Evolutionary conservation across 1,139 yeast genomes (phyloP).

Genomic region (Wickerhamomyces sp.): DNA sequence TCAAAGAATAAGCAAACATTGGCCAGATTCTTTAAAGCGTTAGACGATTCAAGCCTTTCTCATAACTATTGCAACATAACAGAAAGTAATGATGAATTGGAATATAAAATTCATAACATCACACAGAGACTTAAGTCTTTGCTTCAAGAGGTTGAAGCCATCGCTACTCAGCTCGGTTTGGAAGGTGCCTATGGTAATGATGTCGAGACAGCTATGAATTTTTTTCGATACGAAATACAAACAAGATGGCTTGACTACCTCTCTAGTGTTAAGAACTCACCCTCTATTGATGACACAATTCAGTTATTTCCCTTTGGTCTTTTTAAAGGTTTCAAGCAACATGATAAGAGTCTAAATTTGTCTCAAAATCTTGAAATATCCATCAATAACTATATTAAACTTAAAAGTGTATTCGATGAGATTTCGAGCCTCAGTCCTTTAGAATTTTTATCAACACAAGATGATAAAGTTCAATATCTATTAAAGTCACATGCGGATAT

Average conservation of each 20-base stretch:
- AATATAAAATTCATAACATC: neutral
- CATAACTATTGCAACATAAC: conserved; percentile 5
- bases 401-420: conserved; percentile 23
- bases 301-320: conserved; percentile 30
- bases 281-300: conserved; percentile 6
- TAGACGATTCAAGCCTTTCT: conserved; percentile 4
- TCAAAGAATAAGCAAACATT: conserved; percentile 25
- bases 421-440: conserved; percentile 31
- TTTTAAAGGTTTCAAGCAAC: conserved; percentile 11
- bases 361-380: conserved; percentile 6
- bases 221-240: conserved; percentile 31
- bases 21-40: conserved; percentile 19
- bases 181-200: conserved; percentile 41
- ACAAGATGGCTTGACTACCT: conserved; percentile 31
- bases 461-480: conserved; percentile 15
- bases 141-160: conserved; percentile 28
- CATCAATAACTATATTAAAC: neutral
- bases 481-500: conserved; percentile 27
- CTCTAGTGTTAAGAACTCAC: conserved; percentile 7
- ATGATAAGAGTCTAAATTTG: neutral
- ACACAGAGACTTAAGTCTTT: conserved; percentile 16
- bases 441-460: conserved; percentile 23
- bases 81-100: neutral
- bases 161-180: conserved; percentile 33
- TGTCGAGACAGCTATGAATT: conserved; percentile 37